A percentile compares a stretch with the other conserved stretches of the same genome.
Conservation (phyloP, 371 early-diverging fungal genomes). For the Fennellomyces sp. region DNA sequence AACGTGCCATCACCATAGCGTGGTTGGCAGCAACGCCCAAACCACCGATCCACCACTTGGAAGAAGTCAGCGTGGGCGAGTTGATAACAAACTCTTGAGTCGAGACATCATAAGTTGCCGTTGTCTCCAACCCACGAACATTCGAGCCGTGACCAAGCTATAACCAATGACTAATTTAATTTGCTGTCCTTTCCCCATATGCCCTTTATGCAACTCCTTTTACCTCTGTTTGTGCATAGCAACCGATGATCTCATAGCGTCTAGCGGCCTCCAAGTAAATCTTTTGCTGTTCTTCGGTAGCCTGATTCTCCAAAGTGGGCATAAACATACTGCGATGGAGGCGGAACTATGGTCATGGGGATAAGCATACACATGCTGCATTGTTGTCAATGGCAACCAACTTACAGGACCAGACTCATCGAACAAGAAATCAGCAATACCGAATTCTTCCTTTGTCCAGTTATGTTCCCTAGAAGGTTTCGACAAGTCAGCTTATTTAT, state of each 20-base stretch:
- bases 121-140: slow-evolving; percentile 85
- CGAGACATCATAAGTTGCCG: slow-evolving; percentile 75
- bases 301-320: slow-evolving; percentile 70
- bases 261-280: slow-evolving; percentile 64
- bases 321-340: slow-evolving; percentile 73
- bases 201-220: too few relatives aligned
- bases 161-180: background rate
- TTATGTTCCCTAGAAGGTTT: slow-evolving; percentile 40
- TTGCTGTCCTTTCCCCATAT: too few relatives aligned
- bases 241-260: slow-evolving; percentile 72
- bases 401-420: slow-evolving; percentile 63
- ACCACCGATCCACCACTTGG: slow-evolving; percentile 94
- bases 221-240: slow-evolving; percentile 78
- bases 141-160: slow-evolving; percentile 80
- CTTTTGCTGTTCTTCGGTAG: slow-evolving; percentile 68
- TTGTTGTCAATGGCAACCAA: too few relatives aligned
- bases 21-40: slow-evolving; percentile 81
- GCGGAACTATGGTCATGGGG: slow-evolving; percentile 30
- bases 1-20: slow-evolving; percentile 78
- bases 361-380: background rate
- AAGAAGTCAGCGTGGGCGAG: slow-evolving; percentile 73
- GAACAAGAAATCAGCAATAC: slow-evolving; percentile 55
- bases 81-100: slow-evolving; percentile 77
- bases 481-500: background rate
- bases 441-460: slow-evolving; percentile 57